Percentiles rank a stretch among this genome's conserved stretches.
These are phyloP conservation scores for Umbelopsis ramanniana DNA, from an alignment of 192 early-diverging fungal species.

Conservation along the genomic window DNA sequence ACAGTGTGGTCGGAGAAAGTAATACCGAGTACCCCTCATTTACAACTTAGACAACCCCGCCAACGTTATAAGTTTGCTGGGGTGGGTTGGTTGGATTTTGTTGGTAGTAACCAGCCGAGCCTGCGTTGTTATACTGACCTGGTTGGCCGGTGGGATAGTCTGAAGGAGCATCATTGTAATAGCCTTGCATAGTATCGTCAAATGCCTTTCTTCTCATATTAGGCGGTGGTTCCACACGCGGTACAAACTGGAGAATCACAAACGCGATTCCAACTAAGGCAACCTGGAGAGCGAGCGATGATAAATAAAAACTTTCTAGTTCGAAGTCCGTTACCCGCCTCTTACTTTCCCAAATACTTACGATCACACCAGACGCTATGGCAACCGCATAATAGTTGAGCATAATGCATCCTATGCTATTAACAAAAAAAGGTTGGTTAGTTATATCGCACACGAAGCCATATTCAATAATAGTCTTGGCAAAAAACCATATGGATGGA, in stretches of 20 bases:
- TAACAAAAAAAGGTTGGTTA: neutral
- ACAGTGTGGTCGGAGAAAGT: neutral
- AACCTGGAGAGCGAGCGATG: slow-evolving; percentile 5
- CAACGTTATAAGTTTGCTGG: slow-evolving; percentile 1
- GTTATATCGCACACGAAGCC: neutral
- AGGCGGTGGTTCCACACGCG: slow-evolving; percentile 26
- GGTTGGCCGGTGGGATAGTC: neutral
- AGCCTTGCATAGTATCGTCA: slow-evolving; percentile 24
- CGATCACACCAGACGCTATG: slow-evolving; percentile 37
- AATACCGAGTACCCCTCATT: neutral
- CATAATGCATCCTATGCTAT: slow-evolving; percentile 36
- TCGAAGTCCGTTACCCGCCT: neutral
- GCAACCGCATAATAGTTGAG: slow-evolving; percentile 21
- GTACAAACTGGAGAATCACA: slow-evolving; percentile 28
- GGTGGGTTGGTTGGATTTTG: neutral
- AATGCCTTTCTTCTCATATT: slow-evolving; percentile 33
- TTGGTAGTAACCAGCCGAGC: neutral
- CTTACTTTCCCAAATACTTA: slow-evolving; percentile 10
- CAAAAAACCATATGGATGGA: too few species aligned
- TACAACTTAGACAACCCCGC: neutral
- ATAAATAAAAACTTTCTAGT: neutral
- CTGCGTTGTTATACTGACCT: neutral
- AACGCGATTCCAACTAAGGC: slow-evolving; percentile 32
- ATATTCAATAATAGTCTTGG: neutral
- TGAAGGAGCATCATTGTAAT: neutral